A percentile compares a stretch with the other conserved stretches of the same genome.
Conservation (phyloP, 2,329 filamentous ascomycete species). For the Ophiostoma tasmaniense region DNA sequence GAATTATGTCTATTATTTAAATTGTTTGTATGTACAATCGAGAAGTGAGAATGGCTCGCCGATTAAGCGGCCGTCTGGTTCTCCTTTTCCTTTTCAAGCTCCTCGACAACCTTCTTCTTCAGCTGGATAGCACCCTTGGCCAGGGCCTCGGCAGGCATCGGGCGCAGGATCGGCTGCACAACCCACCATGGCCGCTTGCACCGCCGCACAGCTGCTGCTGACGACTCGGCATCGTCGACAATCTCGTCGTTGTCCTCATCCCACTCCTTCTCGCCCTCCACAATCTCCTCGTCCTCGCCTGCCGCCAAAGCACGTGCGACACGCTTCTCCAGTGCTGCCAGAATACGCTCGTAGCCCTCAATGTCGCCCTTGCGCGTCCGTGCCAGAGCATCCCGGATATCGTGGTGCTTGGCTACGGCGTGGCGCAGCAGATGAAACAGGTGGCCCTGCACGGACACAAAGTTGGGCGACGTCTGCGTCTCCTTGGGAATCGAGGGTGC, state of each 20-base stretch:
- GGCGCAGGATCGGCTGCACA: conserved; percentile 77
- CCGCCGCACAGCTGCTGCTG: conserved; percentile 56
- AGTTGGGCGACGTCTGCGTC: conserved; percentile 44
- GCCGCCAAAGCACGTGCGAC: conserved; percentile 66
- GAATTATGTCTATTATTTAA: background rate
- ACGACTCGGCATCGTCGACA: conserved; percentile 44
- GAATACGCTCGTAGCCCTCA: conserved; percentile 64
- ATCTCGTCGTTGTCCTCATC: conserved; percentile 25
- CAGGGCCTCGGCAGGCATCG: conserved; percentile 78
- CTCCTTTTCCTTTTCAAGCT: conserved; percentile 46
- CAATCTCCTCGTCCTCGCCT: conserved; percentile 56
- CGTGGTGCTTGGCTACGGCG: conserved; percentile 68
- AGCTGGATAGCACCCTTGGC: conserved; percentile 68
- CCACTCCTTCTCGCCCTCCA: conserved; percentile 31
- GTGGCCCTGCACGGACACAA: conserved; percentile 78
- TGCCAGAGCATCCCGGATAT: conserved; percentile 79
- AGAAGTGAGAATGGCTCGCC: background rate
- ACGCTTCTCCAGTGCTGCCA: conserved; percentile 64
- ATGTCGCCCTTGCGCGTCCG: conserved; percentile 61
- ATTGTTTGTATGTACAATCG: background rate
- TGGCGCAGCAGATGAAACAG: conserved; percentile 85
- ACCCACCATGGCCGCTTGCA: conserved; percentile 86
- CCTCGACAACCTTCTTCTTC: conserved; percentile 56
- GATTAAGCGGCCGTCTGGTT: background rate
- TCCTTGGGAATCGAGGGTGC: conserved; percentile 19